phyloP scores from a whole-genome alignment of 345 rosid genomes.

The Linum lewisii region DNA sequence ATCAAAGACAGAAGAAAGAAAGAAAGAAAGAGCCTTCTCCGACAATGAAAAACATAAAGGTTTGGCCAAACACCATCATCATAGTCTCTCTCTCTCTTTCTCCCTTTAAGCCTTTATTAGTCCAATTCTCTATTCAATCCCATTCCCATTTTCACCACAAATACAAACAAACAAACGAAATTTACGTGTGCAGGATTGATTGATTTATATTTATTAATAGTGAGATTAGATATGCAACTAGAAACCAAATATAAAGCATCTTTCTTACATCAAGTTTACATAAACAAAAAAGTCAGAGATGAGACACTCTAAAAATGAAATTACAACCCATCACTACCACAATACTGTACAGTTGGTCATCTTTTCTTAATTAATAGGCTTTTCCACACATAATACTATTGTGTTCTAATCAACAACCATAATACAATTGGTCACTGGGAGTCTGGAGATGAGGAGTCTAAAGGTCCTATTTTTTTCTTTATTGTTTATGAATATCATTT shows the following conservation, averaged over 20 bases:
- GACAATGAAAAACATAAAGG: background rate
- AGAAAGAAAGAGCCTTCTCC: background rate
- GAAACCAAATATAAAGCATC: background rate
- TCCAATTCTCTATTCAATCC: background rate
- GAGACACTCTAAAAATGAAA: background rate
- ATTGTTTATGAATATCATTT: too few species aligned
- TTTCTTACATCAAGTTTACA: background rate
- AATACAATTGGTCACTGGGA: background rate
- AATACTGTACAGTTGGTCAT: too few species aligned
- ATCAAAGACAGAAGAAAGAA: background rate
- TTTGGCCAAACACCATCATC: background rate
- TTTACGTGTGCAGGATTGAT: too few species aligned
- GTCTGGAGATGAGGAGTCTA: background rate
- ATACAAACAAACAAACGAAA: too few species aligned
- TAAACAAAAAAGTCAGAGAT: background rate
- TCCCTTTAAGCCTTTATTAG: too few species aligned
- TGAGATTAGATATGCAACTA: background rate
- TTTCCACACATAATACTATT: background rate
- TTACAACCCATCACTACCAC: background rate
- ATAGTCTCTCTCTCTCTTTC: too few species aligned
- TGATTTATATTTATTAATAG: too few species aligned
- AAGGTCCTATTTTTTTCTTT: too few species aligned
- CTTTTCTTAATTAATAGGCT: background rate
- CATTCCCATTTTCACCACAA: too few species aligned
- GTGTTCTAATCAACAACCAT: background rate